Evolutionary conservation across 2,329 filamentous ascomycete species (phyloP).

Genomic region (Ophiostoma sp.): DNA sequence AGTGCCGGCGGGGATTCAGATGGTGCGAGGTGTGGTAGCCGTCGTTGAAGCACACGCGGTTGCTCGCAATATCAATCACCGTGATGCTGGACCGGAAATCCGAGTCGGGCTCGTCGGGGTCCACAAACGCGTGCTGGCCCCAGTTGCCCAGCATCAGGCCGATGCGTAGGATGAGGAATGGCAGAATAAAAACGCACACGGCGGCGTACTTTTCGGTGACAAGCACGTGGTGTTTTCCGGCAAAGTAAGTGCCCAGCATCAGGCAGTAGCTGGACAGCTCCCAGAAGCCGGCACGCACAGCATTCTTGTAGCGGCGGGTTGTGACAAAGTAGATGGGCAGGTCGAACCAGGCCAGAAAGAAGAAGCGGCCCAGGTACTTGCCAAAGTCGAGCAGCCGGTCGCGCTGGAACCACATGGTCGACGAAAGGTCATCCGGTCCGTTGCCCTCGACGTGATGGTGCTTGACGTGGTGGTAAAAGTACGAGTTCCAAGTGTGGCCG

Average conservation of each 20-base stretch:
- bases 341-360: slow-evolving; percentile 68
- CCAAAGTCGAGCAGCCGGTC: slow-evolving; percentile 62
- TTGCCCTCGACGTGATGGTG: slow-evolving; percentile 78
- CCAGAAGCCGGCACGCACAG: slow-evolving; percentile 53
- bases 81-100: slow-evolving; percentile 77
- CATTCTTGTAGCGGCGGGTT: slow-evolving; percentile 53
- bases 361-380: slow-evolving; percentile 68
- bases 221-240: slow-evolving; percentile 34
- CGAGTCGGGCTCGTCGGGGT: slow-evolving; percentile 67
- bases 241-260: slow-evolving; percentile 41
- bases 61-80: slow-evolving; percentile 70
- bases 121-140: slow-evolving; percentile 78
- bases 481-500: slow-evolving; percentile 81
- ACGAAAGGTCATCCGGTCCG: slow-evolving; percentile 68
- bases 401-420: slow-evolving; percentile 70
- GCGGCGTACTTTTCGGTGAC: slow-evolving; percentile 51
- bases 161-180: slow-evolving; percentile 60
- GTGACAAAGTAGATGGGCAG: slow-evolving; percentile 67
- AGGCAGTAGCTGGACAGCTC: slow-evolving; percentile 55
- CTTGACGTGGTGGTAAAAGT: slow-evolving; percentile 82
- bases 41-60: slow-evolving; percentile 77
- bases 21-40: slow-evolving; percentile 80
- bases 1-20: slow-evolving; percentile 71
- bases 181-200: slow-evolving; percentile 60
- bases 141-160: slow-evolving; percentile 79